These are phyloP conservation scores for Fusarium sp. DNA, from an alignment of 2,329 filamentous ascomycete species.

Conservation along the genomic window DNA sequence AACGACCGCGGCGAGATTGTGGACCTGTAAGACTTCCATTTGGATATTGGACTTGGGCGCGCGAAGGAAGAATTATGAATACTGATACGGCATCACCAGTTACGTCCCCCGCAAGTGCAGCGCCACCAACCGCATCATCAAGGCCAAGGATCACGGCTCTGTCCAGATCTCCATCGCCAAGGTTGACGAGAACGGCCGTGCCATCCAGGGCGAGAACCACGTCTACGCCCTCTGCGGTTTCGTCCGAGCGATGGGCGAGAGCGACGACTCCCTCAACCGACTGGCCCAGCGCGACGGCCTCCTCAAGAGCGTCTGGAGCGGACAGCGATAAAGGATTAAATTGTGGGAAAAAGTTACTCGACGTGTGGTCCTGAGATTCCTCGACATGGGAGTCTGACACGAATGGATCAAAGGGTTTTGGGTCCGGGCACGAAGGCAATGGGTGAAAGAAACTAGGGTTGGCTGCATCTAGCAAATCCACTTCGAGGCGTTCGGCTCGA, in stretches of 20 bases:
- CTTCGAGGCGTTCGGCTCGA: slow-evolving; percentile 61
- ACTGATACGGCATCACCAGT: slow-evolving; percentile 60
- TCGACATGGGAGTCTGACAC: slow-evolving; percentile 43
- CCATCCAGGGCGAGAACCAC: slow-evolving; percentile 94
- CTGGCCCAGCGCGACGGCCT: slow-evolving; percentile 95
- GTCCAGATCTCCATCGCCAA: slow-evolving; percentile 98
- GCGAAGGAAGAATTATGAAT: slow-evolving; percentile 38
- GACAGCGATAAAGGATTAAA: slow-evolving; percentile 65
- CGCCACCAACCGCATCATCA: slow-evolving; percentile 99
- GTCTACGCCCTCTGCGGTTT: slow-evolving; percentile 98
- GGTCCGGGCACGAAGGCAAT: slow-evolving; percentile 53
- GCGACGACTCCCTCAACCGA: slow-evolving; percentile 95
- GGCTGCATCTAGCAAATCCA: slow-evolving; percentile 58
- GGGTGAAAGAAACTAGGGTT: slow-evolving; percentile 55
- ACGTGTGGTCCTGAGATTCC: slow-evolving; percentile 41
- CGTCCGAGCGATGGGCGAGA: slow-evolving; percentile 97
- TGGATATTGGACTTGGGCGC: slow-evolving; percentile 10
- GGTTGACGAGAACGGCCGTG: slow-evolving; percentile 98
- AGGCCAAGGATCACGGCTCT: slow-evolving; percentile 99
- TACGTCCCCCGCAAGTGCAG: slow-evolving; percentile 99
- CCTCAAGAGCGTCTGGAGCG: slow-evolving; percentile 97
- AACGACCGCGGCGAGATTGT: slow-evolving; percentile 99
- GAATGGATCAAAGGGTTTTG: slow-evolving; percentile 44
- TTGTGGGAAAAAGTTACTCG: slow-evolving; percentile 39
- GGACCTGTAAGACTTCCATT: slow-evolving; percentile 81